These are phyloP conservation scores for Globisporangium nunn DNA, from an alignment of 352 stramenopile species.

Conservation along the genomic window DNA sequence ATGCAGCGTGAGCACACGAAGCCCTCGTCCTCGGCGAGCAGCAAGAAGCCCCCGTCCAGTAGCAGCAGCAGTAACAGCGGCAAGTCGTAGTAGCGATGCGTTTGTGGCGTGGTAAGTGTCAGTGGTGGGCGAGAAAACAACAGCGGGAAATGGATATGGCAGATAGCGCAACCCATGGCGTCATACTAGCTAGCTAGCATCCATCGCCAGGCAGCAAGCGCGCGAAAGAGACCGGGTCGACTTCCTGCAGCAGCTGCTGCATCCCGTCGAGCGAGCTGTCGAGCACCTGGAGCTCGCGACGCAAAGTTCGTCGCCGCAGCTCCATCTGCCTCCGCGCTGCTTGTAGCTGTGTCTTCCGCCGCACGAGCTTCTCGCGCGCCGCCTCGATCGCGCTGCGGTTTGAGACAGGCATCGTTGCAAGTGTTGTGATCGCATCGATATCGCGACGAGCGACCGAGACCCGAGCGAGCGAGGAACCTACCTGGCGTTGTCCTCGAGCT, in stretches of 20 bases:
- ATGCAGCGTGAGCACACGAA: constrained; percentile 33
- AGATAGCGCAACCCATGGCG: too few species aligned
- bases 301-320: constrained; percentile 19
- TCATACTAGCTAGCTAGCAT: too few species aligned
- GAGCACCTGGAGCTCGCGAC: constrained; percentile 26
- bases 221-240: constrained; percentile 25
- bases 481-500: constrained; percentile 28
- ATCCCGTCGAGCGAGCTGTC: constrained; percentile 31
- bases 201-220: not conserved
- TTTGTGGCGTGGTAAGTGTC: not conserved
- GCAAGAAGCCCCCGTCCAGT: constrained; percentile 10
- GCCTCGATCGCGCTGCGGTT: constrained; percentile 5
- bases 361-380: constrained; percentile 2
- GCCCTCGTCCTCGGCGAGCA: constrained; percentile 5
- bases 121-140: not conserved
- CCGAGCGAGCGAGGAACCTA: constrained; percentile 2
- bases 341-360: constrained; percentile 10
- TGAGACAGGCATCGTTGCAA: too few species aligned
- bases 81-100: constrained; percentile 1
- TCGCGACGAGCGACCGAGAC: too few species aligned
- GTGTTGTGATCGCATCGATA: not conserved
- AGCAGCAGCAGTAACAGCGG: constrained; percentile 11
- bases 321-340: not conserved
- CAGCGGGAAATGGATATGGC: not conserved
- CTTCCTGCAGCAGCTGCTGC: constrained; percentile 29